These are phyloP conservation scores for Globisporangium irregulare DNA, from an alignment of 352 stramenopile species.

Conservation along the genomic window DNA sequence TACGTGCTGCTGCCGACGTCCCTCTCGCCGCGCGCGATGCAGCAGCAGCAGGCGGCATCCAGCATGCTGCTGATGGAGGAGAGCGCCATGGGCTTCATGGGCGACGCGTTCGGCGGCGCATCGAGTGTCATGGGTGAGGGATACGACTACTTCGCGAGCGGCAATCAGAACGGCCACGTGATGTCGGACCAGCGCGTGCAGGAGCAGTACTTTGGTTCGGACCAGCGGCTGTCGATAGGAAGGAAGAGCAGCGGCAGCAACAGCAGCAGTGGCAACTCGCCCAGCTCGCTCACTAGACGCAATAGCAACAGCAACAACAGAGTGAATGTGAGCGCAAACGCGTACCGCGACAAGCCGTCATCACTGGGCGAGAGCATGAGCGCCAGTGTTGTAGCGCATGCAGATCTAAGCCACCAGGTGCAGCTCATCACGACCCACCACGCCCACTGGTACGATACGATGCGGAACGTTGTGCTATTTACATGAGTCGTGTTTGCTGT, in stretches of 20 bases:
- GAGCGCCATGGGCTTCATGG: conserved; percentile 13
- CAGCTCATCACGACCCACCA: conserved; percentile 67
- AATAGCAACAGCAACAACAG: conserved; percentile 14
- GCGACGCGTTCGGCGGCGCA: conserved; percentile 14
- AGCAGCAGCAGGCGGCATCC: conserved; percentile 13
- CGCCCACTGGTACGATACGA: conserved; percentile 50
- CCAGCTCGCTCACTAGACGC: conserved; percentile 22
- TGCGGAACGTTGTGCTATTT: neutral
- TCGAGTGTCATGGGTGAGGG: conserved; percentile 20
- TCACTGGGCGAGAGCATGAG: conserved; percentile 58
- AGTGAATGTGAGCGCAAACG: conserved; percentile 25
- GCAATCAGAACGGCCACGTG: conserved; percentile 5
- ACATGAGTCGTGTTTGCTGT: too few relatives aligned
- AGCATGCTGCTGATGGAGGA: conserved; percentile 54
- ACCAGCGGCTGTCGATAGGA: conserved; percentile 18
- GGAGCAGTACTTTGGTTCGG: conserved; percentile 26
- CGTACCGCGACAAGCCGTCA: conserved; percentile 15
- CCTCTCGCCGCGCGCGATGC: conserved; percentile 41
- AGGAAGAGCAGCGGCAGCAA: neutral
- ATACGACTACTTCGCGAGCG: conserved; percentile 18
- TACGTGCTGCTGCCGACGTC: conserved; percentile 75
- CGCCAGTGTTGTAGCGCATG: conserved; percentile 54
- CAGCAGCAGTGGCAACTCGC: conserved; percentile 15
- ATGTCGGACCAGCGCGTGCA: conserved; percentile 14
- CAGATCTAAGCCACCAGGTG: conserved; percentile 71